Conservation (phyloP, 1,284 basidiomycete genomes). For the Spongiforma sp. region DNA sequence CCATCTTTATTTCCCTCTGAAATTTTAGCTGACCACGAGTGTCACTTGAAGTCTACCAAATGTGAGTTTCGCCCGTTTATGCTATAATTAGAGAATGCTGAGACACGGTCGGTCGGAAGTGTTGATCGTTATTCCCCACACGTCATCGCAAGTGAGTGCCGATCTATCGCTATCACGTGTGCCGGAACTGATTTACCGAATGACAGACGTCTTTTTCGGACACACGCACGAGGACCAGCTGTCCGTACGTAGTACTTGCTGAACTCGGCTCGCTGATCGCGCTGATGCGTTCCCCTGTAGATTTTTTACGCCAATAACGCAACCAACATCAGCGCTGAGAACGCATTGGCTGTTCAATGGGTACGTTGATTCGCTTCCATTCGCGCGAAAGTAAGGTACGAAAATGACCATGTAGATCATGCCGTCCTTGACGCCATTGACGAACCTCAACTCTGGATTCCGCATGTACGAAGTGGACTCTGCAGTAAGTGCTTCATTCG, state of each 20-base stretch:
- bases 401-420: constrained; percentile 60
- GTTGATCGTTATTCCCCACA: constrained; percentile 82
- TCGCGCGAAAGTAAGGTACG: no score
- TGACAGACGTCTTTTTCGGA: constrained; percentile 72
- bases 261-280: neutral
- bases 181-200: constrained; percentile 5
- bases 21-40: neutral
- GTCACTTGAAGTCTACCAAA: constrained; percentile 62
- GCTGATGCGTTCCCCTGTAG: constrained; percentile 15
- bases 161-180: neutral
- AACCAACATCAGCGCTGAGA: constrained; percentile 53
- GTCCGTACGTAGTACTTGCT: constrained; percentile 45
- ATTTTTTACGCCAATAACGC: constrained; percentile 52
- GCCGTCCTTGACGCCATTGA: constrained; percentile 74
- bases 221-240: constrained; percentile 84
- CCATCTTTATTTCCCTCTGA: neutral
- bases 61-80: constrained; percentile 44
- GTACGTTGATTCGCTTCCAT: no score
- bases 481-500: constrained; percentile 50
- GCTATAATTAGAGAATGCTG: neutral
- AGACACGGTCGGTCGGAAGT: constrained; percentile 31
- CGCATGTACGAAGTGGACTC: constrained; percentile 82
- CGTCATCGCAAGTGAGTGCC: constrained; percentile 70
- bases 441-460: constrained; percentile 80
- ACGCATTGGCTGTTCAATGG: constrained; percentile 62